Percentiles rank a stretch among this genome's conserved stretches.
Conservation (phyloP, 2,329 filamentous ascomycete species). For the Didymella arachidicola region DNA sequence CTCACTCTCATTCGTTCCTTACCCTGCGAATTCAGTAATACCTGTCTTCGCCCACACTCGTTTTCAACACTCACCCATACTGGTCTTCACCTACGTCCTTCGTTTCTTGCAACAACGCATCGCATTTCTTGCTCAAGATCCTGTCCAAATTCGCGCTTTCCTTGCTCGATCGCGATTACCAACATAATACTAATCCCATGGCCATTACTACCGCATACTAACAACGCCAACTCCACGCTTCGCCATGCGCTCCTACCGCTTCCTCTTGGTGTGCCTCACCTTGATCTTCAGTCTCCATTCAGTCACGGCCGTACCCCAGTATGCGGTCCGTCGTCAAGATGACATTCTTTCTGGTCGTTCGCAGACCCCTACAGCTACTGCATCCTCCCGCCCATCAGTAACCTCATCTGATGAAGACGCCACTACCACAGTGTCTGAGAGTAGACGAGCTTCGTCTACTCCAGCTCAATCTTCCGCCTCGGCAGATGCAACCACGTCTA, state of each 20-base stretch:
- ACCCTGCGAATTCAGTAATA: conserved; percentile 26
- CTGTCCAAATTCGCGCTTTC: conserved; percentile 14
- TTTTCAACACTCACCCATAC: conserved; percentile 15
- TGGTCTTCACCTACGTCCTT: conserved; percentile 22
- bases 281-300: conserved; percentile 39
- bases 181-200: conserved; percentile 38
- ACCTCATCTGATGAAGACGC: conserved; percentile 16
- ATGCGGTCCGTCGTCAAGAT: conserved; percentile 43
- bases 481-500: conserved; percentile 19
- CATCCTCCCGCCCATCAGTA: conserved; percentile 27
- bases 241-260: conserved; percentile 42
- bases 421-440: conserved; percentile 25
- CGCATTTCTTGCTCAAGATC: conserved; percentile 18
- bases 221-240: conserved; percentile 14
- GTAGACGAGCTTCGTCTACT: conserved; percentile 25
- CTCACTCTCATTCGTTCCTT: conserved; percentile 36
- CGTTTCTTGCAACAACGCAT: conserved; percentile 24
- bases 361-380: conserved; percentile 23
- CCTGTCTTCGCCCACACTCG: conserved; percentile 20
- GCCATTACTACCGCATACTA: conserved; percentile 27
- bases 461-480: conserved; percentile 23
- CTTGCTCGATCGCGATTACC: conserved; percentile 14
- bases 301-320: conserved; percentile 32
- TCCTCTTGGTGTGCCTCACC: conserved; percentile 37
- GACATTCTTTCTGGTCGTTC: conserved; percentile 29